Conservation (phyloP, 2,329 filamentous ascomycete species). For the Sporothrix sp. region DNA sequence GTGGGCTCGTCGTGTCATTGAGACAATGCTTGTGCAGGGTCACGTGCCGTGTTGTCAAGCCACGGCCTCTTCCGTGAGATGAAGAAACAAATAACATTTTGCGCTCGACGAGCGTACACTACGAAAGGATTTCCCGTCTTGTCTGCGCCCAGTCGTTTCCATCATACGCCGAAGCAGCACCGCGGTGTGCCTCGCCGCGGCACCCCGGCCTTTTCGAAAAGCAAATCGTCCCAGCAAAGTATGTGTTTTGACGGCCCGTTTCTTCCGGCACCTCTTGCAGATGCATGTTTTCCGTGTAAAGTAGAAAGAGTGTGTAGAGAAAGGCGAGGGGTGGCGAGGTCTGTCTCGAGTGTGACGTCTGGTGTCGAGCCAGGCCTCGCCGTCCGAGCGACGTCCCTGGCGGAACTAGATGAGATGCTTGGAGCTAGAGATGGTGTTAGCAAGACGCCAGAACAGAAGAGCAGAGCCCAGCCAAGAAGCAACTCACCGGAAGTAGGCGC, state of each 20-base stretch:
- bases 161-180: conserved; percentile 12
- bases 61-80: no score
- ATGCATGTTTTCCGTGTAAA: background rate
- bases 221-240: background rate
- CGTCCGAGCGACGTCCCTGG: background rate
- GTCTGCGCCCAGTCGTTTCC: conserved; percentile 10
- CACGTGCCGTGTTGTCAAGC: background rate
- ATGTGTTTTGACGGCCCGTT: background rate
- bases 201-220: background rate
- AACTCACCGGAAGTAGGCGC: conserved; percentile 80
- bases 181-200: conserved; percentile 1
- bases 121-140: conserved; percentile 9
- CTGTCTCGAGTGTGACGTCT: background rate
- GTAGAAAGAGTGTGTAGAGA: background rate
- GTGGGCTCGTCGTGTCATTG: no score
- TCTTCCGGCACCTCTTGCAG: background rate
- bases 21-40: no score
- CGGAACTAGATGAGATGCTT: conserved; percentile 55
- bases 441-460: background rate
- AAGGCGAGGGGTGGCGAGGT: background rate
- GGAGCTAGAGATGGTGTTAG: conserved; percentile 37
- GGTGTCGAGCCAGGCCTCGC: background rate
- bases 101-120: no score
- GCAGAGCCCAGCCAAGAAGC: background rate
- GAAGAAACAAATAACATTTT: no score